Conservation (phyloP, 192 early-diverging fungal species). For the Linnemannia exigua region DNA sequence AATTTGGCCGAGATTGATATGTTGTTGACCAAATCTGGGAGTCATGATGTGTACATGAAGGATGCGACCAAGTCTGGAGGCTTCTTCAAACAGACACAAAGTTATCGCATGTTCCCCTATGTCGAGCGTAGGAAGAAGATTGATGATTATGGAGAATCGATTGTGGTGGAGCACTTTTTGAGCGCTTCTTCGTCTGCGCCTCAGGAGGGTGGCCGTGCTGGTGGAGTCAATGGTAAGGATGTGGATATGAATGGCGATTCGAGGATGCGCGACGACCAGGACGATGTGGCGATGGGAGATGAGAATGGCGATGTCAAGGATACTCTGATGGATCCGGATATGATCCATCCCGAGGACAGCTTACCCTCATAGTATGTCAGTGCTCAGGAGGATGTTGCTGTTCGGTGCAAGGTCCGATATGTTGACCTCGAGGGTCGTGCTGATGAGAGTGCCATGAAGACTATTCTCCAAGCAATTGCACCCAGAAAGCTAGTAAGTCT, state of each 20-base stretch:
- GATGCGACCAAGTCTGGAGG: slow-evolving; percentile 80
- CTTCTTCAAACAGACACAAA: slow-evolving; percentile 85
- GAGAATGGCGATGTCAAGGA: slow-evolving; percentile 42
- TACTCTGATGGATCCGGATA: slow-evolving; percentile 64
- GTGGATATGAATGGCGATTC: slow-evolving; percentile 43
- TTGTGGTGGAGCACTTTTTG: slow-evolving; percentile 73
- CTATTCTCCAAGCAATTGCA: slow-evolving; percentile 85
- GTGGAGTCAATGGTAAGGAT: slow-evolving; percentile 21
- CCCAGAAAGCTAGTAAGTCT: slow-evolving; percentile 82
- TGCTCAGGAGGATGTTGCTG: slow-evolving; percentile 66
- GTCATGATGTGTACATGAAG: slow-evolving; percentile 86
- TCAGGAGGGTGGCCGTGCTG: slow-evolving; percentile 5
- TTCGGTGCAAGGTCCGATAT: slow-evolving; percentile 85
- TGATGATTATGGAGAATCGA: slow-evolving; percentile 95
- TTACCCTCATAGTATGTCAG: slow-evolving; percentile 87
- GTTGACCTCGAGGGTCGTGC: slow-evolving; percentile 95
- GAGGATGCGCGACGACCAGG: slow-evolving; percentile 40
- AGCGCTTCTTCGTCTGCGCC: slow-evolving; percentile 34
- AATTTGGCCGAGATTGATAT: slow-evolving; percentile 25
- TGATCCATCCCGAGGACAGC: slow-evolving; percentile 64
- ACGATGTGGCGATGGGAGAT: slow-evolving; percentile 25
- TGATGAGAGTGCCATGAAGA: slow-evolving; percentile 88
- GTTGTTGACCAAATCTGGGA: slow-evolving; percentile 40
- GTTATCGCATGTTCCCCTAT: slow-evolving; percentile 91
- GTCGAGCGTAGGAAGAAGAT: slow-evolving; percentile 83